Percentiles rank a stretch among this genome's conserved stretches.
phyloP scores from a whole-genome alignment of 257 asterid species.

The Solanum piurae region DNA sequence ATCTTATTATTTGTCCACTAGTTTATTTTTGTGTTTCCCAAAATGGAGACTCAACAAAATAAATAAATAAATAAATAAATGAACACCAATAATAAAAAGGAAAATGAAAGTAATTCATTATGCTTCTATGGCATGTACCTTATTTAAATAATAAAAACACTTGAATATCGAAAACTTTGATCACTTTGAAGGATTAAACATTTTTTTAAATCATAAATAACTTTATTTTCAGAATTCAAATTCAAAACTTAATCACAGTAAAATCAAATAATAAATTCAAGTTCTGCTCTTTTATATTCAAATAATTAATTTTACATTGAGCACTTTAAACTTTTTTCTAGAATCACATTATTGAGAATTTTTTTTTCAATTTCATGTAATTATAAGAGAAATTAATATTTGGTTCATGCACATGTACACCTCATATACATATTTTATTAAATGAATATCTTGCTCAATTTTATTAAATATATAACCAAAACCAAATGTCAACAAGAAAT shows the following conservation, averaged over 20 bases:
- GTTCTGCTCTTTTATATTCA: neutral
- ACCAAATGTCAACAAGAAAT: neutral
- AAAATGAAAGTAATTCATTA: neutral
- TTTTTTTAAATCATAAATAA: neutral
- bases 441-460: neutral
- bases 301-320: neutral
- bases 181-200: neutral
- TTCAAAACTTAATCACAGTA: neutral
- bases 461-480: neutral
- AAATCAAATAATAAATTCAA: neutral
- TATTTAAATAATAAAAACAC: neutral
- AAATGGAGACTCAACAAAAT: neutral
- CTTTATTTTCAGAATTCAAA: neutral
- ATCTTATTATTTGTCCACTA: neutral
- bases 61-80: neutral
- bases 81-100: neutral
- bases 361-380: neutral
- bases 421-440: neutral
- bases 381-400: neutral
- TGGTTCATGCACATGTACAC: neutral
- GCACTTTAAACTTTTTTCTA: neutral
- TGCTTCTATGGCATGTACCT: neutral
- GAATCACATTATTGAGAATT: rapidly evolving
- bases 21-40: neutral
- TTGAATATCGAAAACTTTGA: rapidly evolving